Base-by-base conservation (phyloP, 164 flowering plant genomes). In the Paratinospora sagittata region DNA sequence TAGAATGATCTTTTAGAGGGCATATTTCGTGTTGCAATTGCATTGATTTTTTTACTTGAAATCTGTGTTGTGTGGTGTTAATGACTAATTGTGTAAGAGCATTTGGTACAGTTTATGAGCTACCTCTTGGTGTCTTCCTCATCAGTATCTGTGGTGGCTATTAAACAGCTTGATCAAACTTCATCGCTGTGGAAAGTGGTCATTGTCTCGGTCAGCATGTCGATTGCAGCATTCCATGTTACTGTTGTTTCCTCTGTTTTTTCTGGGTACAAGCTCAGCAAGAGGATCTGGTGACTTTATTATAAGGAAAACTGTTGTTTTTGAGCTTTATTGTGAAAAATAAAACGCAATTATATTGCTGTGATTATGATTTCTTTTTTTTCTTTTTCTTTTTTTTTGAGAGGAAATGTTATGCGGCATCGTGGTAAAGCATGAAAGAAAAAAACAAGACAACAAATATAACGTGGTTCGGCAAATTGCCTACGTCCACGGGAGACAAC, bases 201-300 rank as follows among this genome's bases (percentile, higher is more conserved):
- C 41, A 63, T 80, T 6, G 77, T 81, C 24, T 80, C 86, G 1
- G 69, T 75, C 23, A 45, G 64, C 78, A 79, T 80, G 82, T 84
- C 89, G 9, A 82, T 82, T 57, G 77, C 81, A 36, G 71, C 86
- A 8, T 82, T 83, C 72, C 0, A 82, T 19, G 79, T 79, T 8
- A 66, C 76, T 9, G 88, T 79, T 8, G 63, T 39, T 49, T 79
- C 68, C 14, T 65, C 79, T 27, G 78, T 85, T 41, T 33, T 82
- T 43, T 88, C 92, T 2, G 88, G 92, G 26, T 85, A 84, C 81
- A 88, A 75, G 73, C 85, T 88, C 17, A 82, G 86, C 72, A 88
- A 86, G 77, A 84, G 92, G 71, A 73, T 88, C 73, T 85, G 89
- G 88, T 84, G 81, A 82, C 13, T 47, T 21, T 26, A 13, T 23